A percentile compares a stretch with the other conserved stretches of the same genome.
These are phyloP conservation scores for Kingdonia uniflora DNA, from an alignment of 164 flowering plant species.

Conservation along the genomic window DNA sequence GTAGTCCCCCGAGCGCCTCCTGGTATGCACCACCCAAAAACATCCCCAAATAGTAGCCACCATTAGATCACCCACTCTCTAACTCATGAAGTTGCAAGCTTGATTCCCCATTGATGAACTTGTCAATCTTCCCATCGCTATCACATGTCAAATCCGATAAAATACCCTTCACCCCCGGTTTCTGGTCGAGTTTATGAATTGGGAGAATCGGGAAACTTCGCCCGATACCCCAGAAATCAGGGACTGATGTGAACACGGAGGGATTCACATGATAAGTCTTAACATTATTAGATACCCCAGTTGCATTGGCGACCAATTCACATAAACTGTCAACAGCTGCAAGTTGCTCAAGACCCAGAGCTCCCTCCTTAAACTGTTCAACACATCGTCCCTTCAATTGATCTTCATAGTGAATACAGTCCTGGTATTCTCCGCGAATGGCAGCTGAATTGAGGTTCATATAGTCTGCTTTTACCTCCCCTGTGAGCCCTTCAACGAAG, in stretches of 20 bases:
- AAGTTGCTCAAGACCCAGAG: slow-evolving; percentile 61
- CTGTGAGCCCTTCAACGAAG: slow-evolving; percentile 38
- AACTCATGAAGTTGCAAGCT: slow-evolving; percentile 81
- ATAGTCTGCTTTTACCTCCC: slow-evolving; percentile 57
- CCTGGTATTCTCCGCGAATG: slow-evolving; percentile 44
- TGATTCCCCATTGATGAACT: slow-evolving; percentile 81
- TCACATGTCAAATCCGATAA: slow-evolving; percentile 94
- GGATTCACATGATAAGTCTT: slow-evolving; percentile 84
- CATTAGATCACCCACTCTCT: slow-evolving; percentile 18
- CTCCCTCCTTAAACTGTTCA: slow-evolving; percentile 80
- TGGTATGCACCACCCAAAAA: slow-evolving; percentile 98
- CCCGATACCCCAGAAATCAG: slow-evolving; percentile 93
- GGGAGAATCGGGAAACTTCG: slow-evolving; percentile 91
- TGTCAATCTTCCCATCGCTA: slow-evolving; percentile 90
- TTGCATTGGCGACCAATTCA: slow-evolving; percentile 42
- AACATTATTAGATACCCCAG: slow-evolving; percentile 44
- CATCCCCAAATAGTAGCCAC: slow-evolving; percentile 79
- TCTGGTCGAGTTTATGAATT: slow-evolving; percentile 65
- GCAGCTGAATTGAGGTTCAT: slow-evolving; percentile 43
- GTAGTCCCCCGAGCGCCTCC: slow-evolving; percentile 98
- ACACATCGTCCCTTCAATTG: slow-evolving; percentile 72
- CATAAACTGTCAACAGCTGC: slow-evolving; percentile 80
- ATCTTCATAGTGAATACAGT: slow-evolving; percentile 52
- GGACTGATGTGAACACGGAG: slow-evolving; percentile 85
- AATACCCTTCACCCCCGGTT: slow-evolving; percentile 59